Percentiles rank a stretch among this genome's conserved stretches.
phyloP scores from a whole-genome alignment of 139 green algal genomes.

The Chlamydomonas schloesseri region DNA sequence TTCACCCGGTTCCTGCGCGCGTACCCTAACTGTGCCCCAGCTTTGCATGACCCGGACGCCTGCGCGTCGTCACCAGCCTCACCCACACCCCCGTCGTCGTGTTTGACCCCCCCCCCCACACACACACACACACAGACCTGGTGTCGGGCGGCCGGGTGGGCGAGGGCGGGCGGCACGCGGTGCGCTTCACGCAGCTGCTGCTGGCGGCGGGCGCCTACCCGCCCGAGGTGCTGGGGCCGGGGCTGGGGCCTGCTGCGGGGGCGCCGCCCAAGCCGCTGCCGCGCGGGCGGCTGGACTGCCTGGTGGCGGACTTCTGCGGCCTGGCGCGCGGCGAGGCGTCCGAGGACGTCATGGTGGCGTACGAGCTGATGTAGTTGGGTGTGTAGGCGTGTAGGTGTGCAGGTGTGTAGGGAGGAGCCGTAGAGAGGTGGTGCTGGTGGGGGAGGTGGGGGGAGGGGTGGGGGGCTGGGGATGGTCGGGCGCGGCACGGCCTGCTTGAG shows the following conservation, averaged over 20 bases:
- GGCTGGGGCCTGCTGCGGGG: not conserved
- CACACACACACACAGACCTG: slow-evolving; percentile 5
- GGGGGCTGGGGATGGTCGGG: no score
- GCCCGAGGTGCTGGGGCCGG: not conserved
- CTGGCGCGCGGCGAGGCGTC: slow-evolving; percentile 72
- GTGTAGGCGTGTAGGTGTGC: no score
- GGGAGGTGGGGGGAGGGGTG: no score
- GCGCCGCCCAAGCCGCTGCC: slow-evolving; percentile 36
- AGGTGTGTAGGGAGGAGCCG: no score
- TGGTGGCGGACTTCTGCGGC: slow-evolving; percentile 77
- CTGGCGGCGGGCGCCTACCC: slow-evolving; percentile 22
- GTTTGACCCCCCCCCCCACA: not conserved
- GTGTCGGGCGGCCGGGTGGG: slow-evolving; percentile 30
- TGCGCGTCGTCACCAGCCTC: no score
- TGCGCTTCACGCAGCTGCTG: slow-evolving; percentile 48
- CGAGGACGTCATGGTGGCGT: slow-evolving; percentile 77
- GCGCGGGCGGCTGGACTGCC: slow-evolving; percentile 67
- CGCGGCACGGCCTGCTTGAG: no score
- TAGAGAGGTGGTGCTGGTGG: no score
- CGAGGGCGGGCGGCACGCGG: slow-evolving; percentile 11
- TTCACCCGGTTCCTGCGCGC: no score
- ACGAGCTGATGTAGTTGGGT: slow-evolving; percentile 72
- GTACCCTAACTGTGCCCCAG: no score
- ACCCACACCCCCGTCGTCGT: no score
- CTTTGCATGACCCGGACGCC: no score